Evolutionary conservation across 148 eudicot genomes (phyloP).

Genomic region (Hydrangea macrophylla): DNA sequence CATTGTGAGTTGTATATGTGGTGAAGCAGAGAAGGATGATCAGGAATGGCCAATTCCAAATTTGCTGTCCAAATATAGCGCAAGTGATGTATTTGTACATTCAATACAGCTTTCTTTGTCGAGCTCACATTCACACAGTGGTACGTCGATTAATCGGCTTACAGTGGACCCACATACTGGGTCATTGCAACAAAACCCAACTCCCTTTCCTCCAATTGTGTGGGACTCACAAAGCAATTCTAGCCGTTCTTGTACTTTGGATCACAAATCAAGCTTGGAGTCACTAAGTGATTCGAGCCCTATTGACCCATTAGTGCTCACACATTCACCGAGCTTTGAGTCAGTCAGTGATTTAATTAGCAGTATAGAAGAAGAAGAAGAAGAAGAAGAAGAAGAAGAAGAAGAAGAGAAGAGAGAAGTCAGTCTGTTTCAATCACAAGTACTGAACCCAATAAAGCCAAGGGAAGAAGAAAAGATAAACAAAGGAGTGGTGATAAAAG

Average conservation of each 20-base stretch:
- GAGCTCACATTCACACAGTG: neutral
- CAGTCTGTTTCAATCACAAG: neutral
- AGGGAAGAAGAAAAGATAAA: neutral
- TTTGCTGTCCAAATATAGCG: neutral
- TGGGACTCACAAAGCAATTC: too few relatives aligned
- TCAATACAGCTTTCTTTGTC: neutral
- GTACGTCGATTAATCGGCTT: neutral
- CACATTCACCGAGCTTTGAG: neutral
- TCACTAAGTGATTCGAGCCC: neutral
- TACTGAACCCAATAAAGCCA: neutral
- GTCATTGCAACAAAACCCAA: neutral
- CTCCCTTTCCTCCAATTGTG: too few relatives aligned
- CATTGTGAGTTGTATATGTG: neutral
- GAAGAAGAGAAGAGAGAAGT: neutral
- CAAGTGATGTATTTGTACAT: neutral
- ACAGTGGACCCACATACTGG: neutral
- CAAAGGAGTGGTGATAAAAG: neutral
- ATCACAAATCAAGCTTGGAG: neutral
- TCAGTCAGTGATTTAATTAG: neutral
- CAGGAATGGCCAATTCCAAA: neutral
- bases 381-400: neutral
- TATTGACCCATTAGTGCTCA: neutral
- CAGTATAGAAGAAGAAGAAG: neutral
- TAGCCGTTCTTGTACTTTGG: neutral
- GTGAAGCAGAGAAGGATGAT: neutral